These are phyloP conservation scores for Pleurotus platypus DNA, from an alignment of 768 basidiomycete species.

Conservation along the genomic window DNA sequence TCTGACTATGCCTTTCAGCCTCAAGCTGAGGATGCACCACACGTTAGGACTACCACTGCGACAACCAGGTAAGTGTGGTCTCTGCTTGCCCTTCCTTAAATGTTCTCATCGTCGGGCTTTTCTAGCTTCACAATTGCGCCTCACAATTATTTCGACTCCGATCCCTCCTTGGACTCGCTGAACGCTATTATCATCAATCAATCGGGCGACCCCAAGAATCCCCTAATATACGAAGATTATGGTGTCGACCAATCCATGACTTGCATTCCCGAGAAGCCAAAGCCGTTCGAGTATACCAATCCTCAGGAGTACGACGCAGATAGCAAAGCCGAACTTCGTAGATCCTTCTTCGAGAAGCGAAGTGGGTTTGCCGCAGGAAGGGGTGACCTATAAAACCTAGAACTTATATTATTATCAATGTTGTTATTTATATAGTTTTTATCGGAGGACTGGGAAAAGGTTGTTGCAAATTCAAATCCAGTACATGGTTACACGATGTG, in stretches of 20 bases:
- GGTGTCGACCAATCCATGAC: slow-evolving; percentile 37
- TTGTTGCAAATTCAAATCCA: no score
- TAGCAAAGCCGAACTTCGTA: not conserved
- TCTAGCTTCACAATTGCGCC: slow-evolving; percentile 55
- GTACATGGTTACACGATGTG: no score
- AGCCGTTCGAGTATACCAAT: slow-evolving; percentile 15
- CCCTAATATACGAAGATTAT: slow-evolving; percentile 46
- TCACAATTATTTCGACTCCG: slow-evolving; percentile 63
- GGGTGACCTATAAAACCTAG: no score
- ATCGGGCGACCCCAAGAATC: slow-evolving; percentile 31
- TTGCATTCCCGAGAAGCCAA: slow-evolving; percentile 20
- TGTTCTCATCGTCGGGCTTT: not conserved
- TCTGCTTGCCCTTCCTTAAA: not conserved
- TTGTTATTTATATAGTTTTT: no score
- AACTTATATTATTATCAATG: no score
- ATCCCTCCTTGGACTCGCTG: slow-evolving; percentile 53
- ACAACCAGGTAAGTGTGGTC: slow-evolving; percentile 39
- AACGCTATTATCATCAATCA: slow-evolving; percentile 49
- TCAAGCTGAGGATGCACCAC: slow-evolving; percentile 62
- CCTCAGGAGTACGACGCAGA: slow-evolving; percentile 3
- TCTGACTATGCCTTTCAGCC: slow-evolving; percentile 29
- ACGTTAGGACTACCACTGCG: slow-evolving; percentile 54
- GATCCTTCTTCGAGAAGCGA: no score
- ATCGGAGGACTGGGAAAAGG: no score
- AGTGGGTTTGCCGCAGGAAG: no score